Base-by-base conservation (phyloP, 805 yeast genomes). In the Saturnispora galanensis region DNA sequence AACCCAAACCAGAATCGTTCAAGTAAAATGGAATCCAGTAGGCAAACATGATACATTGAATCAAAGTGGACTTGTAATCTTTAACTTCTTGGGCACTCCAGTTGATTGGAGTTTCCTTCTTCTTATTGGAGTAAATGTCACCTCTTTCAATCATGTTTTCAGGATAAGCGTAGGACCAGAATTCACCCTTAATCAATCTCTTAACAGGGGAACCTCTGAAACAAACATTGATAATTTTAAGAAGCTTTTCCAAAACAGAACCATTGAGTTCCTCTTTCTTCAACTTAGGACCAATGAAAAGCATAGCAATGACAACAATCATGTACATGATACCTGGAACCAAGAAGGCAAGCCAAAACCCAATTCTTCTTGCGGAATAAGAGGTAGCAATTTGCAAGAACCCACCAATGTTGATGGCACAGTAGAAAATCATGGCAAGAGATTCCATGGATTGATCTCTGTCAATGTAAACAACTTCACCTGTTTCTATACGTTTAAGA, bases 391-490 rank as follows among this genome's bases (percentile, higher is more conserved):
- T 60, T 54, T 67, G 71, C 52, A 73, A 65, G 58, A 75, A 73
- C 7, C 76, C 73, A 50, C 80, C 80, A 47, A 73, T 64, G 53
- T 74, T 76, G 51, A 76, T 74, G 42, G 73, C 60, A 76, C 77
- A 74, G 58, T 74, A 74, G 57, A 74, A 74, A 38, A 69, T 62
- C 55, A 73, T 62, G 16, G 73, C 55, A 47, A 66, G 50, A 32
- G 59, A 56, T 52, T 65, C 67, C 47, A 71, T 57, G 4, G 73
- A 57, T 44, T 67, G 61, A 53, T 66, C 68, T 42, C 73, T 66
- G 52, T 71, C 76, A 39, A 73, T 60, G 52, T 82, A 76, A 31
- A 83, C 89, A 39, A 71, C 70, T 56, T 78, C 79, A 46, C 95
- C 95, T 26, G 69, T 58, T 52, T 77, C 75, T 40, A 74, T 65